phyloP scores from a whole-genome alignment of 2,329 filamentous ascomycete species.

The Fusarium burgessii region DNA sequence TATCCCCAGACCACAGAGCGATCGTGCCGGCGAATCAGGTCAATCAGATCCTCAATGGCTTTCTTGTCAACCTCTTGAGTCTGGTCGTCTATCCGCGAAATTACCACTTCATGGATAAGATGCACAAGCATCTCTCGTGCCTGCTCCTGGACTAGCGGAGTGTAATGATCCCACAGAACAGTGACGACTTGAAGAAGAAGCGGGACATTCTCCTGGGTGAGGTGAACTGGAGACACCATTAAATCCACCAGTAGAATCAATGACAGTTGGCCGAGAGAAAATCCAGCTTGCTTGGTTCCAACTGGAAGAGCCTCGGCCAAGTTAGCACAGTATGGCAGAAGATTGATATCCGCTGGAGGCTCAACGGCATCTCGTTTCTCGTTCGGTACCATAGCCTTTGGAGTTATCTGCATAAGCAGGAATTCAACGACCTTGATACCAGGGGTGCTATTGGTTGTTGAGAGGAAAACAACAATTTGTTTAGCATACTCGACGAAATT shows the following conservation, averaged over 20 bases:
- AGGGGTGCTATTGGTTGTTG: conserved; percentile 78
- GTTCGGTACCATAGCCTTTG: conserved; percentile 96
- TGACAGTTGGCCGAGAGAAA: conserved; percentile 92
- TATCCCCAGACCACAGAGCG: conserved; percentile 91
- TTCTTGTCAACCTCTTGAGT: conserved; percentile 72
- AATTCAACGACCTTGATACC: conserved; percentile 96
- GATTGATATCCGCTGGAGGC: conserved; percentile 77
- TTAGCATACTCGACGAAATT: conserved; percentile 99
- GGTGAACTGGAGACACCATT: conserved; percentile 90
- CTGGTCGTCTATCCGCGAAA: conserved; percentile 79
- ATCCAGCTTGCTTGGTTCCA: conserved; percentile 90
- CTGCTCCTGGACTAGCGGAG: conserved; percentile 93
- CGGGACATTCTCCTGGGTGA: conserved; percentile 83
- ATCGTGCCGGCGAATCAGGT: conserved; percentile 87
- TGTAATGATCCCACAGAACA: conserved; percentile 98
- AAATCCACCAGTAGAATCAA: conserved; percentile 94
- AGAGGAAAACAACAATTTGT: conserved; percentile 96
- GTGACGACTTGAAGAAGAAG: conserved; percentile 90
- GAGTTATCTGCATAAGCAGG: conserved; percentile 87
- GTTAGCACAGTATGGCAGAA: conserved; percentile 91
- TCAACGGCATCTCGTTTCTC: conserved; percentile 79
- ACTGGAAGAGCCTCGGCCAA: conserved; percentile 82
- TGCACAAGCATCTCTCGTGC: conserved; percentile 98
- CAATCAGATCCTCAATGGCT: conserved; percentile 87
- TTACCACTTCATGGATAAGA: conserved; percentile 94